phyloP scores from a whole-genome alignment of 225 moss, liverwort and hornwort species.

The Takakia lepidozioides region DNA sequence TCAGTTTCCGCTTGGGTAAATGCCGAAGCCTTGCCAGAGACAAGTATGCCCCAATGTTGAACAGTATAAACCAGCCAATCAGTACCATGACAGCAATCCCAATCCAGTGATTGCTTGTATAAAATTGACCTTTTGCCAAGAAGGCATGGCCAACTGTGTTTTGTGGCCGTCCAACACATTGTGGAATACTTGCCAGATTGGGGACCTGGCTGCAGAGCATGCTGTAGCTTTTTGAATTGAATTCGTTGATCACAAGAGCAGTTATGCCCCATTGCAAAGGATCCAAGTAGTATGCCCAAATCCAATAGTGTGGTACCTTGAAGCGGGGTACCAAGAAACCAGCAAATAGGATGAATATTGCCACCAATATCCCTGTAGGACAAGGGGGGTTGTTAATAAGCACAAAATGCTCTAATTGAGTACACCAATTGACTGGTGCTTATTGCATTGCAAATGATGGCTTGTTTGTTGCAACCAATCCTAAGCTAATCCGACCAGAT shows the following conservation, averaged over 20 bases:
- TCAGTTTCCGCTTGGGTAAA: slow-evolving; percentile 12
- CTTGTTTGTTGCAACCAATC: no score
- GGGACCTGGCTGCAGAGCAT: slow-evolving; percentile 47
- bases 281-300: slow-evolving; percentile 91
- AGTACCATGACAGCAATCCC: slow-evolving; percentile 56
- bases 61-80: slow-evolving; percentile 71
- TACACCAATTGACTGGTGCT: no score
- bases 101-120: slow-evolving; percentile 76
- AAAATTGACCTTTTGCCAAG: slow-evolving; percentile 66
- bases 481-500: no score
- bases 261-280: slow-evolving; percentile 84
- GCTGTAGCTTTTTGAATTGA: slow-evolving; percentile 50
- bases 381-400: no score
- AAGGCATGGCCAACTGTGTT: slow-evolving; percentile 76
- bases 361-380: slow-evolving; percentile 68
- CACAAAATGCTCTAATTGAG: no score
- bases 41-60: slow-evolving; percentile 51
- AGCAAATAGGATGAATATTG: slow-evolving; percentile 78
- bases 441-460: no score
- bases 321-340: slow-evolving; percentile 86
- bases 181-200: slow-evolving; percentile 38
- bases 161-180: slow-evolving; percentile 55
- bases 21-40: slow-evolving; percentile 56
- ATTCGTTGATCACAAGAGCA: slow-evolving; percentile 76
- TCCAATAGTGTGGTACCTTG: slow-evolving; percentile 63